A percentile compares a stretch with the other conserved stretches of the same genome.
Conservation (phyloP, 805 yeast genomes). For the Ogataea naganishii region DNA sequence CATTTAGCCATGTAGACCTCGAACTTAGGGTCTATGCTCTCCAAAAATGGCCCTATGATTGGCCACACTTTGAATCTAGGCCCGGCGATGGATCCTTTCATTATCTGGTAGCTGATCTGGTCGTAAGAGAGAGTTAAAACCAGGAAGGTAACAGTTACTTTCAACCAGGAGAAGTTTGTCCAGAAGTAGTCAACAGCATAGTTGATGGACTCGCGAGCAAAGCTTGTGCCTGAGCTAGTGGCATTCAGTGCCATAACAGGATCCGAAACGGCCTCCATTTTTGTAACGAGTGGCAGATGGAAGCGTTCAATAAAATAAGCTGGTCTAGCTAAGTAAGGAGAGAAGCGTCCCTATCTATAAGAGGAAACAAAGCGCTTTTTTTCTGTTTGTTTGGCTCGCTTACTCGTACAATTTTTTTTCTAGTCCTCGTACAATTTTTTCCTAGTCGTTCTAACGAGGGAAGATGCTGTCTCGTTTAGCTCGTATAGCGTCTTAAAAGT, state of each 20-base stretch:
- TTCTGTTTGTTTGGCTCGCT: too few species aligned
- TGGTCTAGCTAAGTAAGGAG: background rate
- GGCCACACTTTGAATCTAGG: slow-evolving; percentile 89
- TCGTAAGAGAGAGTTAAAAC: slow-evolving; percentile 52
- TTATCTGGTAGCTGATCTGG: slow-evolving; percentile 67
- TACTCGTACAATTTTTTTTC: too few species aligned
- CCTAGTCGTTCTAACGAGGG: too few species aligned
- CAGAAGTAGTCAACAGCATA: slow-evolving; percentile 9
- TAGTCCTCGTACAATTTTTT: too few species aligned
- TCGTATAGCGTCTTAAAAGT: too few species aligned
- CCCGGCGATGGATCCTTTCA: slow-evolving; percentile 87
- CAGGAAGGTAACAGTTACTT: slow-evolving; percentile 36
- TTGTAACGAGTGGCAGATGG: slow-evolving; percentile 1
- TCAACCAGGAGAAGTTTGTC: slow-evolving; percentile 40
- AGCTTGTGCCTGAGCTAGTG: background rate
- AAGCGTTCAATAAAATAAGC: slow-evolving; percentile 1
- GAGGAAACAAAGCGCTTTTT: too few species aligned
- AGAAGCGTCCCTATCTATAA: too few species aligned
- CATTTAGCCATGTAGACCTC: slow-evolving; percentile 90
- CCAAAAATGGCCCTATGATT: slow-evolving; percentile 91
- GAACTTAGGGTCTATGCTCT: slow-evolving; percentile 90
- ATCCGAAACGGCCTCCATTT: slow-evolving; percentile 12
- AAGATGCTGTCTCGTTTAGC: too few species aligned
- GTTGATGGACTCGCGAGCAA: slow-evolving; percentile 1
- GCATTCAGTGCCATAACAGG: slow-evolving; percentile 5